These are phyloP conservation scores for Phalaenopsis hybrid DNA, from an alignment of 116 monocot genomes.

Conservation along the genomic window DNA sequence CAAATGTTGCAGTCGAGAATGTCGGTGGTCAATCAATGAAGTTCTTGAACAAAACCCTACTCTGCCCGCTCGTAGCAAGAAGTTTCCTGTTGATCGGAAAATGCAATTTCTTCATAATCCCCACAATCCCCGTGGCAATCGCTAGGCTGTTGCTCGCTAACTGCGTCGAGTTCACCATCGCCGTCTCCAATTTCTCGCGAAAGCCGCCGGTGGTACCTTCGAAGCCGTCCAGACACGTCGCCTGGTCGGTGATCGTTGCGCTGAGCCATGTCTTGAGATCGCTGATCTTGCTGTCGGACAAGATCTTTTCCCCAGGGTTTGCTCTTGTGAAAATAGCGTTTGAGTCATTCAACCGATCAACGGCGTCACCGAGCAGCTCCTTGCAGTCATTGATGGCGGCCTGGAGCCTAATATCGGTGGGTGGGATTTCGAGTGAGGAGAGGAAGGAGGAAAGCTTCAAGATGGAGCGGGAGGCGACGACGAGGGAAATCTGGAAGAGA, in stretches of 20 bases:
- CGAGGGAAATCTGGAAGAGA: slow-evolving; percentile 60
- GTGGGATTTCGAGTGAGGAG: slow-evolving; percentile 8
- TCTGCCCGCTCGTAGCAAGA: not conserved
- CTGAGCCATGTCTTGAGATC: slow-evolving; percentile 64
- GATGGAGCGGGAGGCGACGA: slow-evolving; percentile 32
- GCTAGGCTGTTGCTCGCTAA: slow-evolving; percentile 72
- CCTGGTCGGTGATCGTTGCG: slow-evolving; percentile 49
- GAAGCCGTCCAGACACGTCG: slow-evolving; percentile 68
- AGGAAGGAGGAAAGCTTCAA: slow-evolving; percentile 19
- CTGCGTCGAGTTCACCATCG: slow-evolving; percentile 42
- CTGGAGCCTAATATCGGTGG: slow-evolving; percentile 33
- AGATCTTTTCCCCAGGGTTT: slow-evolving; percentile 4
- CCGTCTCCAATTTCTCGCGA: slow-evolving; percentile 27
- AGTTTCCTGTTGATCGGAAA: slow-evolving; percentile 34
- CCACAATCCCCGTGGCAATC: slow-evolving; percentile 15
- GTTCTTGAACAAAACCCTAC: slow-evolving; percentile 15
- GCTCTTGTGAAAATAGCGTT: slow-evolving; percentile 2
- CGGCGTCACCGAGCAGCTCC: slow-evolving; percentile 42
- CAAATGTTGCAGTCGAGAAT: slow-evolving; percentile 43
- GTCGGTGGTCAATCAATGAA: slow-evolving; percentile 42
- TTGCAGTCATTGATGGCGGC: slow-evolving; percentile 45
- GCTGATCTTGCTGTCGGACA: slow-evolving; percentile 30
- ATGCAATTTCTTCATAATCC: not conserved
- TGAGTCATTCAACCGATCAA: slow-evolving; percentile 34
- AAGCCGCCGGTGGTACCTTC: slow-evolving; percentile 28